phyloP scores from a whole-genome alignment of 805 yeast species.

The Saccharomycopsis fodiens region DNA sequence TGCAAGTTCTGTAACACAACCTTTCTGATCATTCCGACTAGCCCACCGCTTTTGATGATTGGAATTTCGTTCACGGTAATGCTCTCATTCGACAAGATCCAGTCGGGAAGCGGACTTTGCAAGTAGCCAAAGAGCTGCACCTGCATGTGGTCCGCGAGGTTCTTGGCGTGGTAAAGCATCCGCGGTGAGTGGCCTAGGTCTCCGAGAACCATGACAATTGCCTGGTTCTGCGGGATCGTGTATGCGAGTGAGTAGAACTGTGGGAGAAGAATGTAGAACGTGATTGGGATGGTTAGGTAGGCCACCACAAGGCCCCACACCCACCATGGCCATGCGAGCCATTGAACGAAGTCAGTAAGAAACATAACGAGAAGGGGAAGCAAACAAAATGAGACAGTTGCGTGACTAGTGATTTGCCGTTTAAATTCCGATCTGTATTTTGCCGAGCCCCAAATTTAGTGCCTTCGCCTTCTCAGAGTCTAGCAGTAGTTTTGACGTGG shows the following conservation, averaged over 20 bases:
- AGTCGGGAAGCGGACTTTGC: conserved; percentile 46
- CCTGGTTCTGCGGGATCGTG: conserved; percentile 35
- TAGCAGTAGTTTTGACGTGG: no score
- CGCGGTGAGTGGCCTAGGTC: conserved; percentile 94
- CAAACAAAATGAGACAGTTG: no score
- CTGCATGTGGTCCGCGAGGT: conserved; percentile 48
- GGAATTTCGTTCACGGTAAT: conserved; percentile 9
- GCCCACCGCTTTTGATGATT: not conserved
- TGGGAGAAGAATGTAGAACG: conserved; percentile 37
- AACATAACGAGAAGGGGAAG: no score
- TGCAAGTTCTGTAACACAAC: conserved; percentile 47
- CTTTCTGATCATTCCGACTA: conserved; percentile 34
- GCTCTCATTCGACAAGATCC: conserved; percentile 29
- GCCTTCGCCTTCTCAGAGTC: no score
- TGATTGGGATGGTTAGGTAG: conserved; percentile 28
- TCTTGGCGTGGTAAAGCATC: conserved; percentile 82
- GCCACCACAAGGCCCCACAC: conserved; percentile 12
- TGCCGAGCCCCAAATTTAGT: no score
- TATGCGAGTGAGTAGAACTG: conserved; percentile 23
- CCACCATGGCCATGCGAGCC: conserved; percentile 16
- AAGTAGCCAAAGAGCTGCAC: conserved; percentile 85
- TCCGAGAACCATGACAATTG: conserved; percentile 79
- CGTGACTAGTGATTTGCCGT: no score
- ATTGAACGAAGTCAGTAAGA: not conserved
- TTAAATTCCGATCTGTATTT: no score